These are phyloP conservation scores for Ogataea parapolymorpha DNA, from an alignment of 805 yeast species.

Conservation along the genomic window DNA sequence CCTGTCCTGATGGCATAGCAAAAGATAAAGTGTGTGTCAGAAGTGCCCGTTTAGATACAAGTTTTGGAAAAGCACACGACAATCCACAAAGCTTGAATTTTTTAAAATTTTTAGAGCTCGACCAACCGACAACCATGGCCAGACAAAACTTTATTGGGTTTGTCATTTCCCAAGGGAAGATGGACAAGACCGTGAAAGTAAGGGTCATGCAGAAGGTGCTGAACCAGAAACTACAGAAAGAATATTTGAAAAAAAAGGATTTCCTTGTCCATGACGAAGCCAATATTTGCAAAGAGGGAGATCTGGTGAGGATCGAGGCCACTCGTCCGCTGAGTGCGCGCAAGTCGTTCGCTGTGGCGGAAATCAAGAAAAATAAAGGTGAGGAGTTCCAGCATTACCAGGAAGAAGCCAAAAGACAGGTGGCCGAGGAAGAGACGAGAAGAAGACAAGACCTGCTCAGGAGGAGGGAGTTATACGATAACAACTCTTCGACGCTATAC, in stretches of 20 bases:
- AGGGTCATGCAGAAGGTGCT: conserved; percentile 75
- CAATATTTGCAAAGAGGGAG: conserved; percentile 89
- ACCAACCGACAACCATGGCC: conserved; percentile 50
- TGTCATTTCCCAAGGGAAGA: conserved; percentile 93
- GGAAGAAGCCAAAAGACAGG: conserved; percentile 64
- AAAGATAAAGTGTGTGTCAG: background rate
- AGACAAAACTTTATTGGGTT: conserved; percentile 88
- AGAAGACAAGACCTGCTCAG: conserved; percentile 53
- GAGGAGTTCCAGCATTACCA: conserved; percentile 84
- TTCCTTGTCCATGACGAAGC: conserved; percentile 93
- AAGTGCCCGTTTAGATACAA: background rate
- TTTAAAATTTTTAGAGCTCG: background rate
- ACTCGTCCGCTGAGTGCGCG: conserved; percentile 80
- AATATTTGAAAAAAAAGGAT: conserved; percentile 73
- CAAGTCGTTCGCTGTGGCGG: conserved; percentile 89
- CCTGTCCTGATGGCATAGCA: conserved; percentile 1
- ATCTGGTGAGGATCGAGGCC: conserved; percentile 87
- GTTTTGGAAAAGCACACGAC: conserved; percentile 7
- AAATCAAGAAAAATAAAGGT: conserved; percentile 84
- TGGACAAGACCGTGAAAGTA: conserved; percentile 93
- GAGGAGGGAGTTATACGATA: conserved; percentile 38
- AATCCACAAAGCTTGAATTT: background rate
- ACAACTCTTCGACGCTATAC: conserved; percentile 26
- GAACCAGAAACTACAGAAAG: conserved; percentile 70
- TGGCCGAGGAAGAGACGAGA: conserved; percentile 59